Base-by-base conservation (phyloP, 768 basidiomycete species). In the Leccinum uliginosum region DNA sequence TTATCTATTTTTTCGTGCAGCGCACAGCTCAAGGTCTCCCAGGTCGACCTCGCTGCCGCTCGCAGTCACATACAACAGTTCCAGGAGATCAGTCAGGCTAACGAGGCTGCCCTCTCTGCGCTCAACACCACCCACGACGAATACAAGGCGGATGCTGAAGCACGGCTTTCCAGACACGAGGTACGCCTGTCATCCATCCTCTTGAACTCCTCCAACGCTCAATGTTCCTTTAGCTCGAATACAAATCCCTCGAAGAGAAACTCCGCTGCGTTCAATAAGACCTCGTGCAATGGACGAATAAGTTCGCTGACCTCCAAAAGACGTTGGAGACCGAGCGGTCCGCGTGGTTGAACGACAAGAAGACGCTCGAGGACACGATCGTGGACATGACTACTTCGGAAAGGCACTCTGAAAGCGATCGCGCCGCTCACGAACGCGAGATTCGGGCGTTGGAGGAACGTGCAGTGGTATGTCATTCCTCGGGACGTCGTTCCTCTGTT, bases 21-120 rank as follows among this genome's bases (percentile, higher is more conserved):
- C 17, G 83, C 86, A 40, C 77, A 86, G 26, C 76, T 95, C 51
- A 92, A 91, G 73, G 78, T 89, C 2, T 79, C 86, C 3, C 84
- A 93, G 69, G 80, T 89, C 27, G 92, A 93, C 62, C 80, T 93
- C 35, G 78, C 83, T 10, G 75, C 83, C 19, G 86, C 91, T 1
- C 80, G 81, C 54, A 81, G 74, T 50, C 89, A 93, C 65, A 85
- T 87, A 26, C 82, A 88, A 58, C 93, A 94, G 69, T 94, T 88
- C 81, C 83, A 90, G 67, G 85, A 89, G 62, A 93, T 95, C 62
- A 88, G 87, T 59, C 82, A 86, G 65, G 87, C 90, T 0, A 92
- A 82, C 63, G 93, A 94, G 69, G 80, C 80, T 59, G 89, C 91
- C 10, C 76, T 95, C 8, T 76, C 81, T 29, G 80, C 81, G 30